Conservation (phyloP, 371 early-diverging fungal species). For the Mucor piriformis region DNA sequence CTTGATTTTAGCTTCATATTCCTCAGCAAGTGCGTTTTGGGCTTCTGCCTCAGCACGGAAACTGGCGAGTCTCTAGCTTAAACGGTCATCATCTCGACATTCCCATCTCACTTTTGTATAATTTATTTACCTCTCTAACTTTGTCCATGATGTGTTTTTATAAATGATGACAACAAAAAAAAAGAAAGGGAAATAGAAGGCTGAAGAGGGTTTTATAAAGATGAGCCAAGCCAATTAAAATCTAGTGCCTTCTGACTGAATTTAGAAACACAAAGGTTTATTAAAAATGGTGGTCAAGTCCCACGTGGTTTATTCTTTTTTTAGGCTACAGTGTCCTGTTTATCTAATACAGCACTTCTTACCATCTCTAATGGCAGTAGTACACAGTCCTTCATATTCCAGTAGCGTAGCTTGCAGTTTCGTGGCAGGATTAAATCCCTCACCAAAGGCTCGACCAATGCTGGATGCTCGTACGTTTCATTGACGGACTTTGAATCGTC, state of each 20-base stretch:
- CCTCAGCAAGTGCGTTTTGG: slow-evolving; percentile 67
- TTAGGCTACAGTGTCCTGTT: not conserved
- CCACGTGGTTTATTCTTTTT: too few relatives aligned
- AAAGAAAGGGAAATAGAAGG: slow-evolving; percentile 6
- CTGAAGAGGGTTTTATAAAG: slow-evolving; percentile 6
- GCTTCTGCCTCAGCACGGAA: slow-evolving; percentile 77
- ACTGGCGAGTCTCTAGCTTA: slow-evolving; percentile 62
- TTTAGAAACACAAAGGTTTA: slow-evolving; percentile 1
- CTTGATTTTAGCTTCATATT: slow-evolving; percentile 69
- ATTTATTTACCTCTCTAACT: slow-evolving; percentile 25
- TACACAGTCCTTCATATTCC: slow-evolving; percentile 32
- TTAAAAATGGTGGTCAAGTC: too few relatives aligned
- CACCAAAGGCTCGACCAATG: slow-evolving; percentile 23
- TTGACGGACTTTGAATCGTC: slow-evolving; percentile 26
- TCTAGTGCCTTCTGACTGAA: slow-evolving; percentile 12
- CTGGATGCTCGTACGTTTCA: slow-evolving; percentile 38
- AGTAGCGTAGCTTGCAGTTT: slow-evolving; percentile 9
- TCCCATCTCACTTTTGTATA: not conserved
- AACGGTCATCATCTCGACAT: not conserved
- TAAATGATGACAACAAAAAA: slow-evolving; percentile 3
- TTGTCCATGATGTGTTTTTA: slow-evolving; percentile 23
- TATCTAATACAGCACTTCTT: not conserved
- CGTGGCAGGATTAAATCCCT: slow-evolving; percentile 23
- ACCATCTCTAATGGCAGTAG: slow-evolving; percentile 14
- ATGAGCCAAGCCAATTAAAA: slow-evolving; percentile 4